Base-by-base conservation (phyloP, 352 stramenopile species). In the Globisporangium uncinulatum region DNA sequence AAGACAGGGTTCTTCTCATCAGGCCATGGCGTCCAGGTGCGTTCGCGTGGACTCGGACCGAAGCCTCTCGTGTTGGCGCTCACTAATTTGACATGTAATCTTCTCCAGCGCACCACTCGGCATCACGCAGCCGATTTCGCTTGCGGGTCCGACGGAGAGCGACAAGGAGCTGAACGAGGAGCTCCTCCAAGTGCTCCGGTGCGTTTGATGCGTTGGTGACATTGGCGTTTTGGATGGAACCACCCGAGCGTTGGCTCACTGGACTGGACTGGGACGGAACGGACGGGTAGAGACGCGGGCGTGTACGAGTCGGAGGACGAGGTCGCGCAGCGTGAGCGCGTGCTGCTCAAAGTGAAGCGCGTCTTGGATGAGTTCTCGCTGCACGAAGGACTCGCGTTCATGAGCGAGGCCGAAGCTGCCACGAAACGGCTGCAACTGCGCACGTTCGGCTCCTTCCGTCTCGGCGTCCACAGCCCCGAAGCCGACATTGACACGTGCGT, bases 381-480 rank as follows among this genome's bases (percentile, higher is more conserved):
- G 32, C 71, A 92, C 45, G 83, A 94, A 69, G 79, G 62, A 0
- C 56, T 80, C 14, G 45, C 31, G 11, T 59, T 59, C 43, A 84
- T 73, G 67, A 79, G 59, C 41, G 77, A 94, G 55, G 42, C 61
- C 0, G 65, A 87, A 8, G 70, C 74, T 2, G 51, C 63, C 7
- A 46, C 43, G 19, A 82, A 66, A 59, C 57, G 64, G 37, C 20
- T 93, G 51, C 70, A 92, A 54, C 60, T 98, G 11, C 76, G 86
- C 39, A 96, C 88, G 4, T 98, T 98, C 73, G 96, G 96, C 42
- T 98, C 92, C 0, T 96, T 87, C 48, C 73, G 84, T 6, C 78
- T 97, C 4, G 80, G 81, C 20, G 87, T 96, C 3, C 87, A 97
- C 60, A 90, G 78, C 34, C 76, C 70, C 17, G 86, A 96, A 14